Base-by-base conservation (phyloP, 768 basidiomycete species). In the Pleurotus cornucopiae region DNA sequence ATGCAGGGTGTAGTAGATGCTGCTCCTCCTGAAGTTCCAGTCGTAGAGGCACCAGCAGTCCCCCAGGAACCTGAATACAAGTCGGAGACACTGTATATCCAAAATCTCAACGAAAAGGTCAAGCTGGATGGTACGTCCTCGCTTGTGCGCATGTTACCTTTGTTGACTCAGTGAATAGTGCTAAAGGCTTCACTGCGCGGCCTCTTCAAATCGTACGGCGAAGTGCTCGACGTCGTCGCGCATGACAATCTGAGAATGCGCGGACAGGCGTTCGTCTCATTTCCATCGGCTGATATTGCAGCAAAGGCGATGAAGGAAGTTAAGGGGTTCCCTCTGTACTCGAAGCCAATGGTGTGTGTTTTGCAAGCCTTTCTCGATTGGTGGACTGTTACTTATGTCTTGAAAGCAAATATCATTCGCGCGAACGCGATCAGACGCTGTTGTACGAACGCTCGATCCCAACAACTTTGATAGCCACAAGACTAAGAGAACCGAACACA, bases 261-360 rank as follows among this genome's bases (percentile, higher is more conserved):
- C 39, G 97, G 97, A 13, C 97, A 99, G 73, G 97, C 97, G 3
- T 99, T 99, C 67, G 92, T 99, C 38, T 93, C 91, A 38, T 97
- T 99, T 69, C 79, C 80, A 56, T 85, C 85, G 34, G 76, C 85
- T 52, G 93, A 98, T 57, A 81, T 82, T 56, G 97, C 97, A 37
- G 78, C 80, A 65, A 89, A 87, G 70, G 96, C 96, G 5, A 78
- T 91, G 81, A 92, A 83, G 76, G 97, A 99, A 69, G 94, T 98
- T 40, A 81, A 86, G 58, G 84, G 93, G 38, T 98, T 99, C 69
- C 97, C 97, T 13, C 69, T 99, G 47, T 98, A 98, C 64, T 91
- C 91, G 3, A 96, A 96, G 69, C 93, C 97, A 1, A 95, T 99
- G 91, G 95, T 95, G 61, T 34, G 80, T 67, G 11, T 34, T 26